phyloP scores from a whole-genome alignment of 2,329 filamentous ascomycete genomes.

The Nothophaeocryptopus gaeumannii region DNA sequence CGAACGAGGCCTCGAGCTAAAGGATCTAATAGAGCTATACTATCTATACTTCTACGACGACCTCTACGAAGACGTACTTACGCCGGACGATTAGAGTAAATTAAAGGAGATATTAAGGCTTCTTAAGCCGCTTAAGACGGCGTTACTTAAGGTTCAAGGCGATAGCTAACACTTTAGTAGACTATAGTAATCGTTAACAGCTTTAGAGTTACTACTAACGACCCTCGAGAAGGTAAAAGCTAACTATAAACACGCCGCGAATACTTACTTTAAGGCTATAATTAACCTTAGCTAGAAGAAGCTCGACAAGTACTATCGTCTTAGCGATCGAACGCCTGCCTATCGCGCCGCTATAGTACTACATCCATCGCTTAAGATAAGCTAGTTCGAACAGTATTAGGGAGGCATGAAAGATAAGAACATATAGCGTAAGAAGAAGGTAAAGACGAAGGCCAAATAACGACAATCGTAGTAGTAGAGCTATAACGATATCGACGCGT shows the following conservation, averaged over 20 bases:
- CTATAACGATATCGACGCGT: no score
- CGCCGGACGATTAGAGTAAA: background rate
- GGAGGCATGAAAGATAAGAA: no score
- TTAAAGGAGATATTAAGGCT: background rate
- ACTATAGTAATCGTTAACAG: background rate
- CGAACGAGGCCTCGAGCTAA: background rate
- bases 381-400: background rate
- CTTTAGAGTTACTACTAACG: background rate
- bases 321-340: background rate
- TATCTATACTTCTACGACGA: background rate
- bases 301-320: background rate
- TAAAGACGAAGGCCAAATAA: no score
- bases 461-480: no score
- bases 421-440: no score
- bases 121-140: background rate
- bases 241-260: background rate
- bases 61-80: background rate
- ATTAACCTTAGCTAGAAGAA: background rate
- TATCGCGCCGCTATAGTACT: background rate
- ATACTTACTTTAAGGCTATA: background rate
- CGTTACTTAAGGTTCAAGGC: background rate
- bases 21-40: background rate
- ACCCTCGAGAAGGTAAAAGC: background rate
- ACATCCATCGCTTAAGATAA: background rate
- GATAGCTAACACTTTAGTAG: background rate